Evolutionary conservation across 2,329 filamentous ascomycete species (phyloP), one percentile per base, ranked within the genome.

Genomic region (Diplodia scrobiculata): DNA sequence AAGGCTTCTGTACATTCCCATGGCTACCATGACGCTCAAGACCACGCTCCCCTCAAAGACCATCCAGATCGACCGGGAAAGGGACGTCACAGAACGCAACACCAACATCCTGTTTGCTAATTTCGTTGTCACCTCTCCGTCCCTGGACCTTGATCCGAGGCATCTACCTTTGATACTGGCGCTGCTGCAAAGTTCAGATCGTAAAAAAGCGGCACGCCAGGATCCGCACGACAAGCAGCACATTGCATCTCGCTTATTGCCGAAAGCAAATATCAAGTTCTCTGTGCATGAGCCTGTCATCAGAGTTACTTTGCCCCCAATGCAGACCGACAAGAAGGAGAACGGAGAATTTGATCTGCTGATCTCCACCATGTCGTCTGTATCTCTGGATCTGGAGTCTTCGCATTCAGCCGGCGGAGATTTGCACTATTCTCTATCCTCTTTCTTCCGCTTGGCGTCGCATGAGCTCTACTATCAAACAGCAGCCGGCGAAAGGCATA

Each of bases 71-170:
- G 86, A 88, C 1, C 85, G 88, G 67, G 85, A 89, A 38, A 80
- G 81, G 66, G 89, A 89, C 70, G 89, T 86, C 45, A 89, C 90
- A 70, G 92, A 98, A 77, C 88, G 91, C 68, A 99, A 99, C 73
- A 91, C 92, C 58, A 99, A 99, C 74, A 95, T 99, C 47, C 82
- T 99, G 17, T 97, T 97, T 75, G 93, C 94, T 48, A 99, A 99
- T 76, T 87, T 96, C 5, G 94, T 99, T 54, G 88, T 98, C 68
- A 99, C 95, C 0, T 99, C 95, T 5, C 95, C 95, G 0, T 97
- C 95, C 0, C 83, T 98, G 60, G 95, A 99, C 76, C 83, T 99
- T 38, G 91, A 96, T 74, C 94, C 95, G 2, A 91, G 91, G 69
- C 94, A 98, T 79, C 82, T 99, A 17, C 94, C 95, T 1, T 84